Conservation (phyloP, 2,329 filamentous ascomycete genomes). For the Fusarium begoniae region DNA sequence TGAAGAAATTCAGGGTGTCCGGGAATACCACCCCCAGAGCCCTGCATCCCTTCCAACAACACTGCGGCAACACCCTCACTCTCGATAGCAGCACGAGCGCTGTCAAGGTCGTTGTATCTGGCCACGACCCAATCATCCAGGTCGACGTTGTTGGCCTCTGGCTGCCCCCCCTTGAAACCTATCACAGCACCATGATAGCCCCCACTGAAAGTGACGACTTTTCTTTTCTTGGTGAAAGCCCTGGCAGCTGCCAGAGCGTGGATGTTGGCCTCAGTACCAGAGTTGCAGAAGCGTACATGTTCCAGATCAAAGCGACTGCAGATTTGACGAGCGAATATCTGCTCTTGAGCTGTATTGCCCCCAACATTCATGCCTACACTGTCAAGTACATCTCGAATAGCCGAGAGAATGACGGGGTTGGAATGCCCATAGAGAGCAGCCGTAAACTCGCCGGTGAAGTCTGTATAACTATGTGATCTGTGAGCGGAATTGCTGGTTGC, state of each 20-base stretch:
- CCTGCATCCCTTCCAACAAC: conserved; percentile 73
- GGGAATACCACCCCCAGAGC: conserved; percentile 66
- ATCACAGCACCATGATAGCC: conserved; percentile 51
- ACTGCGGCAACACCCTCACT: conserved; percentile 66
- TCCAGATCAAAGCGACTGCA: conserved; percentile 64
- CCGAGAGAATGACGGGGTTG: conserved; percentile 60
- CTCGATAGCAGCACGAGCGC: conserved; percentile 55
- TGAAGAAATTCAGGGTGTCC: conserved; percentile 61
- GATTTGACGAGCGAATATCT: conserved; percentile 60
- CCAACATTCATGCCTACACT: conserved; percentile 64
- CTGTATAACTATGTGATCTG: conserved; percentile 56
- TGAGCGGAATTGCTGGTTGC: neutral
- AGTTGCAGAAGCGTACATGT: conserved; percentile 69
- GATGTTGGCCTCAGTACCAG: conserved; percentile 72
- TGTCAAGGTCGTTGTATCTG: conserved; percentile 67
- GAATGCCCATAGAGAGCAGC: conserved; percentile 75
- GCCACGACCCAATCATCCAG: conserved; percentile 66
- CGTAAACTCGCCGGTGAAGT: conserved; percentile 70
- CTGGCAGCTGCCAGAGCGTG: conserved; percentile 66
- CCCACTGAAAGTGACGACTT: conserved; percentile 62
- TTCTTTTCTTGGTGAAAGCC: conserved; percentile 54
- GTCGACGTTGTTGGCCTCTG: conserved; percentile 58
- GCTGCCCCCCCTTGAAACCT: conserved; percentile 46
- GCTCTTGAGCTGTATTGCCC: conserved; percentile 61
- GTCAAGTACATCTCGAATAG: conserved; percentile 57